Evolutionary conservation across 2,329 filamentous ascomycete genomes (phyloP).

Genomic region (Colletotrichum tabaci): DNA sequence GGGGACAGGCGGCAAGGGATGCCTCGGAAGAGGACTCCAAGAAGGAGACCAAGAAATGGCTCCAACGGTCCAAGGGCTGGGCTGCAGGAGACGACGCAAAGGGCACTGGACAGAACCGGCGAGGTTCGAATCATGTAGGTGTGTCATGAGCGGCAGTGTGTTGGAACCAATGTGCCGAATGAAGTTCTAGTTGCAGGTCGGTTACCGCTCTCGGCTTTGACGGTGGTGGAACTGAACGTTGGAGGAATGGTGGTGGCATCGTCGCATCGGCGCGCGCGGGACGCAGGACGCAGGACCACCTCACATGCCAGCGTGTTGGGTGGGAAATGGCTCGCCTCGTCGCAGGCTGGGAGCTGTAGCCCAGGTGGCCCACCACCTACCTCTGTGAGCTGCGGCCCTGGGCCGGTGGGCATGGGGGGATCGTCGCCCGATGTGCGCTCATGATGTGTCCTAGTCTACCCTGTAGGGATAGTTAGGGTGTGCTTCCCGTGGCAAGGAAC

Average conservation of each 20-base stretch:
- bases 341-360: background rate
- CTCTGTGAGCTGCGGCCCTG: no score
- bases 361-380: background rate
- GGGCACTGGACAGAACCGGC: background rate
- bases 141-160: background rate
- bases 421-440: conserved; percentile 2
- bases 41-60: background rate
- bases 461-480: background rate
- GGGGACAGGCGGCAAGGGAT: background rate
- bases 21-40: background rate
- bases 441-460: no score
- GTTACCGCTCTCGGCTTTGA: conserved; percentile 15
- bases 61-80: background rate
- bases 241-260: conserved; percentile 7
- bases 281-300: background rate
- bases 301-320: conserved; percentile 28
- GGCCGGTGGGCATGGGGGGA: conserved; percentile 7
- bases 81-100: no score
- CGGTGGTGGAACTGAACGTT: background rate
- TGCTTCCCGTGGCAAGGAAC: conserved; percentile 4
- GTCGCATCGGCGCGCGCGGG: background rate
- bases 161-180: conserved; percentile 14
- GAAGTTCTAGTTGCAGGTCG: conserved; percentile 26
- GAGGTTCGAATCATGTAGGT: background rate
- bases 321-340: background rate